Base-by-base conservation (phyloP, 108 stramenopile species). In the Cyclotella cryptica region DNA sequence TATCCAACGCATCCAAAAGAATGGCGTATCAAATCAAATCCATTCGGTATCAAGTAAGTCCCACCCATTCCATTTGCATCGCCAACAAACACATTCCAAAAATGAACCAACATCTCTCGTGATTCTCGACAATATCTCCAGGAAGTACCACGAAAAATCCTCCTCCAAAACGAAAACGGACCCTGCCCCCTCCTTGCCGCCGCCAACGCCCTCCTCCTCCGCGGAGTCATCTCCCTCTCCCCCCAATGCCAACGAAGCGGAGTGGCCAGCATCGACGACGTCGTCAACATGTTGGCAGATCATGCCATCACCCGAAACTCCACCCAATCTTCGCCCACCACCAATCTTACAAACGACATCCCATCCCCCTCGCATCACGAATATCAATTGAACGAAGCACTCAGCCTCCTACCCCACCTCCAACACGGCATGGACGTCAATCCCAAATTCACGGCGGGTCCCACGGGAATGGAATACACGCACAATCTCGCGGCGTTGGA, bases 391-490 rank as follows among this genome's bases (percentile, higher is more conserved):
- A 71, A 97, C 52, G 93, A 94, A 74, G 84, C 96, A 15, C 66
- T 99, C 29, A 55, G 81, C 39, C 72, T 97, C 3, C 89, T 99
- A 45, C 98, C 99, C 10, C 71, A 71, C 12, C 85, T 99, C 7
- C 92, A 93, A 46, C 87, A 87, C 69, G 99, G 99, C 13, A 96
- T 99, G 87, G 99, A 99, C 63, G 97, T 99, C 51, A 99, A 99
- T 83, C 95, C 97, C 18, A 88, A 88, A 66, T 99, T 99, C 72
- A 90, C 84, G 22, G 67, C 62, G 1, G 94, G 91, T 35, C 80
- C 85, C 8, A 84, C 80, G 10, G 95, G 88, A 39, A 91, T 96
- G 42, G 99, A 99, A 74, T 98, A 92, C 78, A 98, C 98, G 0
- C 64, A 78, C 77, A 84, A 94, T 59, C 69, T 98, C 51, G 88